Percentiles rank a stretch among this genome's conserved stretches.
These are phyloP conservation scores for Verticillium tricorpus DNA, from an alignment of 2,329 filamentous ascomycete species.

Conservation along the genomic window DNA sequence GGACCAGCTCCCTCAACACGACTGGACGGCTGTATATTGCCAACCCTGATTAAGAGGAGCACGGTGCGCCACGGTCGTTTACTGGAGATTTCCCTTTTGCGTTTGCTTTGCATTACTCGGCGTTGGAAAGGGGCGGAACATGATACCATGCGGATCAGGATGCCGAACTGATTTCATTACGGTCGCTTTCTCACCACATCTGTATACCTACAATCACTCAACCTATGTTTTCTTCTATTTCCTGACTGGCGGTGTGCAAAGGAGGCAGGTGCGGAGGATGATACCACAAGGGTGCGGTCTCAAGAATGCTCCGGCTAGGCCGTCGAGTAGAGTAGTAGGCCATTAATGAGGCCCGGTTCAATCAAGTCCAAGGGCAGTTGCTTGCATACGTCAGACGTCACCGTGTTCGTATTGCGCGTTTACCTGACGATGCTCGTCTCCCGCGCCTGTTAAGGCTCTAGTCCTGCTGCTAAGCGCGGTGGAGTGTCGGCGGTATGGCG, in stretches of 20 bases:
- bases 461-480: neutral
- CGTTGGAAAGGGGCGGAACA: constrained; percentile 7
- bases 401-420: neutral
- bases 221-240: neutral
- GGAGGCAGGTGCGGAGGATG: constrained; percentile 7
- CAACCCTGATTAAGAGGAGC: constrained; percentile 62
- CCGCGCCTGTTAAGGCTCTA: neutral
- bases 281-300: constrained; percentile 5
- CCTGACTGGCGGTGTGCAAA: neutral
- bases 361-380: neutral
- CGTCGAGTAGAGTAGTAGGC: neutral
- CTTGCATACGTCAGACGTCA: neutral
- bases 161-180: constrained; percentile 1
- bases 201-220: constrained; percentile 5
- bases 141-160: neutral
- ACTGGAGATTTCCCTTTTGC: neutral
- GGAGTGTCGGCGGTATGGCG: neutral
- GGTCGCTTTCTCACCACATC: constrained; percentile 1
- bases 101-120: constrained; percentile 9
- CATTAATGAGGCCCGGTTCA: neutral
- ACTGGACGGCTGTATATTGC: constrained; percentile 75
- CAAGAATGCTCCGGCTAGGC: neutral
- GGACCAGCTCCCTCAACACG: constrained; percentile 66
- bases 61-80: neutral
- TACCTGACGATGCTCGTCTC: neutral